Conservation (phyloP, 352 stramenopile genomes). For the Pythium grandisporangium region DNA sequence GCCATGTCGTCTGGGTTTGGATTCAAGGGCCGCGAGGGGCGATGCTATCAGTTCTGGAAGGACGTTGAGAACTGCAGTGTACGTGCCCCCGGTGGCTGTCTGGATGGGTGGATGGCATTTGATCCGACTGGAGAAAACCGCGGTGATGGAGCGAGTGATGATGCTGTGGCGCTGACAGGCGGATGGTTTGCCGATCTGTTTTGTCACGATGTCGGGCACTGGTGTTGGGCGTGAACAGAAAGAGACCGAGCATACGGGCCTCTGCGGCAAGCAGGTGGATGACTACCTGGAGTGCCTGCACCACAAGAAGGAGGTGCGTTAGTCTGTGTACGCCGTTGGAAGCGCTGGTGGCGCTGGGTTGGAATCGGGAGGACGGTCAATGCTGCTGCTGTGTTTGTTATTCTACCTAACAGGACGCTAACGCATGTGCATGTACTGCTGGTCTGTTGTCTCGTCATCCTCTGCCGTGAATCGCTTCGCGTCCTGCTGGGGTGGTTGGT, state of each 20-base stretch:
- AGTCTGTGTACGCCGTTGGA: not conserved
- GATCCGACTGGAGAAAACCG: too few species aligned
- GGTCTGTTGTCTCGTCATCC: not conserved
- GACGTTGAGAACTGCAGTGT: constrained; percentile 92
- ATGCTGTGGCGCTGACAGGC: too few species aligned
- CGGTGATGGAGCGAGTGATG: too few species aligned
- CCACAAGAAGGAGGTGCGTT: constrained; percentile 89
- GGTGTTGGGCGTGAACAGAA: too few species aligned
- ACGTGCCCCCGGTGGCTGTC: constrained; percentile 26
- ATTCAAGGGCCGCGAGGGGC: constrained; percentile 87
- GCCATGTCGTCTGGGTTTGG: constrained; percentile 92
- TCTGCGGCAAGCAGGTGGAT: constrained; percentile 83
- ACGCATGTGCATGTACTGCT: too few species aligned
- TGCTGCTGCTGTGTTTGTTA: too few species aligned
- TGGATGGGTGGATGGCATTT: constrained; percentile 6
- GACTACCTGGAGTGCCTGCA: constrained; percentile 96
- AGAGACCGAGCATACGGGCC: constrained; percentile 68
- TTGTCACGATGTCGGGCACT: too few species aligned
- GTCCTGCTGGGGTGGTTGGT: not conserved
- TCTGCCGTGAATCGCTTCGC: not conserved
- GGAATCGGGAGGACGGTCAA: too few species aligned
- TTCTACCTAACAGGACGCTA: too few species aligned
- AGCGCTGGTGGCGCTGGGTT: too few species aligned
- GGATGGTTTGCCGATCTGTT: too few species aligned
- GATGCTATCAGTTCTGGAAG: constrained; percentile 94